These are phyloP conservation scores for Paramarasmius palmivorus DNA, from an alignment of 1,284 basidiomycete species.

Conservation along the genomic window DNA sequence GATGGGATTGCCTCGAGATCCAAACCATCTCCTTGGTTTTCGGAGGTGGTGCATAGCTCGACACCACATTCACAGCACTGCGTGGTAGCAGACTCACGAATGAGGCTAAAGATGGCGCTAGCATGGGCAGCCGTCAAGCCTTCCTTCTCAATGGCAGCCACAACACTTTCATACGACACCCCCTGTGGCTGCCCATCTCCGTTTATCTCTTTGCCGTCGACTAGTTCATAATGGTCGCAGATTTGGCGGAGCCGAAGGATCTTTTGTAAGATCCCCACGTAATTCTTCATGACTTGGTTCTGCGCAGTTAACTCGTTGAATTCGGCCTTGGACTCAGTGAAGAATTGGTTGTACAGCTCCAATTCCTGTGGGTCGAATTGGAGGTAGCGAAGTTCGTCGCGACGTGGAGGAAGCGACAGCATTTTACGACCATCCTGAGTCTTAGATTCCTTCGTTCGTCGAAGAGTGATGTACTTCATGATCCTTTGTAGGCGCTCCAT, in stretches of 20 bases:
- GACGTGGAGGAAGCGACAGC: conserved; percentile 84
- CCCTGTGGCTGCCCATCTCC: conserved; percentile 39
- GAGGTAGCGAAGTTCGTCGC: conserved; percentile 83
- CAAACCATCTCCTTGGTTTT: conserved; percentile 43
- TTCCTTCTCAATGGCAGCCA: conserved; percentile 72
- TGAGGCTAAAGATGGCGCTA: conserved; percentile 74
- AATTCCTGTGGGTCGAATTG: conserved; percentile 85
- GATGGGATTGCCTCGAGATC: conserved; percentile 50
- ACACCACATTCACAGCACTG: conserved; percentile 85
- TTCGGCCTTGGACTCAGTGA: conserved; percentile 86
- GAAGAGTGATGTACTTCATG: conserved; percentile 96
- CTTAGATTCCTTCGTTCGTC: conserved; percentile 92
- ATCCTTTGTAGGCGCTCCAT: conserved; percentile 93
- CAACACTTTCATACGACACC: conserved; percentile 70
- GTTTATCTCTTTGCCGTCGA: conserved; percentile 72
- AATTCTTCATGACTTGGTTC: conserved; percentile 96
- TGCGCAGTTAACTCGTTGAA: conserved; percentile 86
- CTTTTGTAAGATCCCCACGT: conserved; percentile 96
- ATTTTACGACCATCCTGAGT: conserved; percentile 83
- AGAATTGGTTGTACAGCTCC: conserved; percentile 86
- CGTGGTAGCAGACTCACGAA: conserved; percentile 84
- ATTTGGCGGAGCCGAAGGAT: conserved; percentile 94
- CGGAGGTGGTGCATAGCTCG: conserved; percentile 62
- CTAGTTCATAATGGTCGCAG: conserved; percentile 94
- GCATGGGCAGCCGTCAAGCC: conserved; percentile 83